phyloP scores from a whole-genome alignment of 202 grass and related monocot species.

The Miscanthus sacchariflorus region DNA sequence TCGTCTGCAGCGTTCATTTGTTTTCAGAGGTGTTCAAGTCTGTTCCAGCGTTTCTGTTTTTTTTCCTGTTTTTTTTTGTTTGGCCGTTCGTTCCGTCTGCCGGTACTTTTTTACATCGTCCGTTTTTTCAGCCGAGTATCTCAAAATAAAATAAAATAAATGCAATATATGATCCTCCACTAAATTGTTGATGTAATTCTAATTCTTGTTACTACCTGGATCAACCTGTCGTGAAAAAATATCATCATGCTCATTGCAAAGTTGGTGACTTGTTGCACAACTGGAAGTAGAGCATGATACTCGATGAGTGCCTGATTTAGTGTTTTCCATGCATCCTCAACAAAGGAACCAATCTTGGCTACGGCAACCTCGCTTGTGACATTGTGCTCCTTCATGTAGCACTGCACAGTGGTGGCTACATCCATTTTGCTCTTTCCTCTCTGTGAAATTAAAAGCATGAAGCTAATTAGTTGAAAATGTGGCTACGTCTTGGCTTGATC shows the following conservation, averaged over 20 bases:
- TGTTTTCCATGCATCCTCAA: constrained; percentile 38
- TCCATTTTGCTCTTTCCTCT: background rate
- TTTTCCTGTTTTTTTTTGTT: no score
- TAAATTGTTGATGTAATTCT: no score
- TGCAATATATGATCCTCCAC: no score
- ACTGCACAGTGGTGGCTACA: background rate
- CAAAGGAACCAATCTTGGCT: background rate
- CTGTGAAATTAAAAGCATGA: background rate
- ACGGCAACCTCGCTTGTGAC: background rate
- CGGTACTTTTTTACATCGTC: no score
- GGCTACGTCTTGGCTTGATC: no score
- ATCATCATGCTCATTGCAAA: background rate
- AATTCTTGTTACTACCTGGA: no score
- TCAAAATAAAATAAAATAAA: no score
- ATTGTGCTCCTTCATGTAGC: background rate
- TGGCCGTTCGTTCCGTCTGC: no score
- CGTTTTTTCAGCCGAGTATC: no score
- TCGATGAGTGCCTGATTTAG: constrained; percentile 5
- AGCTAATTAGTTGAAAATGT: background rate
- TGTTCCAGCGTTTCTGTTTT: no score
- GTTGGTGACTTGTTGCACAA: background rate
- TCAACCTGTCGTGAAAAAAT: background rate
- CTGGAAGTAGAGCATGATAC: background rate
- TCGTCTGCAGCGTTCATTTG: no score
- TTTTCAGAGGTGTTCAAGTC: no score